A percentile compares a stretch with the other conserved stretches of the same genome.
phyloP scores from a whole-genome alignment of 1,284 basidiomycete genomes.

The Trametes versicolor region DNA sequence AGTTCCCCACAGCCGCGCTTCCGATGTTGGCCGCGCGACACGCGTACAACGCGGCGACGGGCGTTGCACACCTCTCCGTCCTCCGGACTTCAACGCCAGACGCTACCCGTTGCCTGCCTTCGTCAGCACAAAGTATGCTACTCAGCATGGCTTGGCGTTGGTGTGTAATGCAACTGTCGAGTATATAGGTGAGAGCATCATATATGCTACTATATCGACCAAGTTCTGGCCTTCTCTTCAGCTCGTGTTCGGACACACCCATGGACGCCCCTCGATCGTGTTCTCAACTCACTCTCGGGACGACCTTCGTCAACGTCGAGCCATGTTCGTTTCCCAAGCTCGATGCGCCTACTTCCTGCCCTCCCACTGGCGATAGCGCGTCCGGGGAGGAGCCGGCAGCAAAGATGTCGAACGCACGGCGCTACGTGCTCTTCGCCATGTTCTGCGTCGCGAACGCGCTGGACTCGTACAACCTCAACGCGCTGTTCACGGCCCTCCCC shows the following conservation, averaged over 20 bases:
- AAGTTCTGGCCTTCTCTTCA: too few relatives aligned
- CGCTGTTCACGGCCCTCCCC: conserved; percentile 47
- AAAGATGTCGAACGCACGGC: conserved; percentile 25
- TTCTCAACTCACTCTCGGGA: not conserved
- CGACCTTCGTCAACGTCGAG: not conserved
- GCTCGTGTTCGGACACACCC: not conserved
- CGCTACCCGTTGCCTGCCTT: too few relatives aligned
- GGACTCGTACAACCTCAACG: conserved; percentile 48
- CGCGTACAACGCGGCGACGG: too few relatives aligned
- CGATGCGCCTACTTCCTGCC: not conserved
- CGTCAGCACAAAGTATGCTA: too few relatives aligned
- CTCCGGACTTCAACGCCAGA: too few relatives aligned
- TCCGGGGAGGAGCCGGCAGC: not conserved
- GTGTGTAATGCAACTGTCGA: not conserved
- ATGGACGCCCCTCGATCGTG: not conserved
- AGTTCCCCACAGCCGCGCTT: too few relatives aligned
- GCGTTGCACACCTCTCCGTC: too few relatives aligned
- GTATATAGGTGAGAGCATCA: not conserved
- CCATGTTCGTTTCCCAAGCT: not conserved
- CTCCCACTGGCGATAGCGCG: not conserved
- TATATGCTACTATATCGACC: too few relatives aligned
- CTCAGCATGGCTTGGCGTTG: not conserved
- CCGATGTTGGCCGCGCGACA: too few relatives aligned
- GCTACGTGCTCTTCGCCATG: conserved; percentile 40
- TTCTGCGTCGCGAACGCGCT: conserved; percentile 50